Base-by-base conservation (phyloP, 2,329 filamentous ascomycete species). In the Madurella mycetomatis region DNA sequence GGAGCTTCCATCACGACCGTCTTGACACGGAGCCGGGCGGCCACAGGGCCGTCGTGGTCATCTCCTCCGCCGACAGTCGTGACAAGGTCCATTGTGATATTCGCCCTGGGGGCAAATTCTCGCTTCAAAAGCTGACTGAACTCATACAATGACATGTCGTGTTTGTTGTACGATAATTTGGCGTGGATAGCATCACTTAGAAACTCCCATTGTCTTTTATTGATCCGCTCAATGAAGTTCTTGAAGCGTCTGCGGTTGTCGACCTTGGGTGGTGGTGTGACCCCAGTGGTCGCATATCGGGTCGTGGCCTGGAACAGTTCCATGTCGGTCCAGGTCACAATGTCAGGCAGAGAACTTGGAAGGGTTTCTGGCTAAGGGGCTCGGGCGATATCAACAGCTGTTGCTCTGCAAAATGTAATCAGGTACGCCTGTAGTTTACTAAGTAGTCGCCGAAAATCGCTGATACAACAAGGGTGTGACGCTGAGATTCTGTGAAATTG, bases 211-310 rank as follows among this genome's bases (percentile, higher is more conserved):
- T 60, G 58, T 9, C 54, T 55, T 2, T 44, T 40, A 45, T 58
- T 59, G 42, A 62, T 59, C 16, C 55, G 58, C 13, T 55, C 46
- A 16, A 62, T 40, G 12, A 62, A 59, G n/a, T 39, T 32, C 17
- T 51, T 53, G 46, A 60, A 62, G 15, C 60, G 60, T 2, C 30
- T 41, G 17, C 43, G 17, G 25, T 60, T 61, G 25, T 55, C 50
- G 12, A 46, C 15, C 44, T 57, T 57, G 5, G 51, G 49, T 19
- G 53, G 55, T 9, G 53, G 51, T 16, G 18, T 41, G 15, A 60
- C 43, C 9, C 51, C 53, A 0, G 40, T 48, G 12, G 45, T 39
- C 15, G 39, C 48, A 40, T 56, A 58, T 4, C 55, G 53, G 8
- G 42, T 53, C 1, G 44, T 32, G n/a, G 45, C 37, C 2, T n/a